Evolutionary conservation across 768 basidiomycete species (phyloP), one percentile per base, ranked within the genome.

Genomic region (Dictyophora rubrovolvata): DNA sequence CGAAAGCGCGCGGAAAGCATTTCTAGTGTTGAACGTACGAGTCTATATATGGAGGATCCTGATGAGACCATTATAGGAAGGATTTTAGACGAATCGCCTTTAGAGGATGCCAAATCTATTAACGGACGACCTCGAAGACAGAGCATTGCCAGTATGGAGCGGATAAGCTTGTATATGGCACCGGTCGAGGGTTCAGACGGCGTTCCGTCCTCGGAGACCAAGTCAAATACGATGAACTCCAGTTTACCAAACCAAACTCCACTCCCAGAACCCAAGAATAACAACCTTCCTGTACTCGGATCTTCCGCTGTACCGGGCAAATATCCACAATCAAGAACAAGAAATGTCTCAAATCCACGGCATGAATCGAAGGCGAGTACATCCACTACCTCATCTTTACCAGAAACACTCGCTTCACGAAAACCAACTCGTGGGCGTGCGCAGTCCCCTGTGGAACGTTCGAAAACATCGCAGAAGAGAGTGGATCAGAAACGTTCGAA

Each of bases 31-130:
- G 57, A 75, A 6, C 74, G 82, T 60, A 84, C 77, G 49, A 89
- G 88, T 64, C 70, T 89, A 55, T 82, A 81, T 63, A 73, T 91
- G 55, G 87, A 89, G 61, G 79, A 65, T 35, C 68, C 88, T 49
- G 79, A 81, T 23, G 71, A 70, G 28, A 73, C 73, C 23, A 73
- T 73, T 48, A 70, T 73, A 18, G 79, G 73, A 12, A 78, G 78
- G 65, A 87, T 92, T 36, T 66, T 89, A 60, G 88, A 93, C 66
- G 89, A 92, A 68, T 73, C 70, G 59, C 89, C 89, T 9, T 74
- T 81, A 52, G 89, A 87, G 9, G 90, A 91, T 70, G 67, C 89
- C 20, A 88, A 89, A 23, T 77, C 72, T 35, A 11, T 22, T 14
- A 35, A 22, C 42, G 11, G 34, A 56, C 33, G 42, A 48, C 23